Evolutionary conservation across 2,329 filamentous ascomycete species (phyloP).

Genomic region (Aureobasidium sp.): DNA sequence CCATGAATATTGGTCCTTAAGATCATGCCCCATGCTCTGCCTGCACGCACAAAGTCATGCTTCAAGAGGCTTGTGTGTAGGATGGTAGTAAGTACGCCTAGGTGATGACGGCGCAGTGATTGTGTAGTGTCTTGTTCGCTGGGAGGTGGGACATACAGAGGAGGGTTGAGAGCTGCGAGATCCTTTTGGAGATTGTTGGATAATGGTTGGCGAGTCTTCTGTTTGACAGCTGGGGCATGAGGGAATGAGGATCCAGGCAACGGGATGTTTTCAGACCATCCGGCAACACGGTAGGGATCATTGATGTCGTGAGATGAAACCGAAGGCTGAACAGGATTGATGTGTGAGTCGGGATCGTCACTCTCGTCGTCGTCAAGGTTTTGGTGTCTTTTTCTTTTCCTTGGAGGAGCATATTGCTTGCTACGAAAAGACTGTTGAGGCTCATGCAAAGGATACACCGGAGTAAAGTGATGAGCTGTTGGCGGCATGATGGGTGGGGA

Average conservation of each 20-base stretch:
- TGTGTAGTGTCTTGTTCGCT: constrained; percentile 15
- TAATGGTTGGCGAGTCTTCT: constrained; percentile 12
- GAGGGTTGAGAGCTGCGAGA: constrained; percentile 33
- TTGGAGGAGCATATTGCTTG: constrained; percentile 14
- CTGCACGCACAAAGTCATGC: constrained; percentile 63
- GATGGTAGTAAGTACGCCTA: constrained; percentile 59
- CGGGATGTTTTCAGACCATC: constrained; percentile 29
- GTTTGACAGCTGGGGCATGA: constrained; percentile 27
- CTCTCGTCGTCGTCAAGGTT: constrained; percentile 8
- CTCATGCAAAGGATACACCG: constrained; percentile 11
- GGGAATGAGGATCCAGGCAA: constrained; percentile 37
- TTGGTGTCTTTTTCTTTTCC: constrained; percentile 16
- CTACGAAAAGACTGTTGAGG: constrained; percentile 8
- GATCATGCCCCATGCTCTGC: constrained; percentile 66
- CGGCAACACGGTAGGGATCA: constrained; percentile 32
- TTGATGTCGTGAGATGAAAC: constrained; percentile 19
- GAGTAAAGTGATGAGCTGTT: constrained; percentile 10
- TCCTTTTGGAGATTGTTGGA: constrained; percentile 27
- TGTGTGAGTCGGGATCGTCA: constrained; percentile 22
- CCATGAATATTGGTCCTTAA: constrained; percentile 53
- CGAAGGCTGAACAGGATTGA: neutral
- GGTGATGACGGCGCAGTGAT: constrained; percentile 44
- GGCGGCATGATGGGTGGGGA: constrained; percentile 6
- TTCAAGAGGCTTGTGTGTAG: constrained; percentile 64
- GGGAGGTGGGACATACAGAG: constrained; percentile 27